phyloP scores from a whole-genome alignment of 139 green algal genomes.

The Protoeuglena noctilucae region DNA sequence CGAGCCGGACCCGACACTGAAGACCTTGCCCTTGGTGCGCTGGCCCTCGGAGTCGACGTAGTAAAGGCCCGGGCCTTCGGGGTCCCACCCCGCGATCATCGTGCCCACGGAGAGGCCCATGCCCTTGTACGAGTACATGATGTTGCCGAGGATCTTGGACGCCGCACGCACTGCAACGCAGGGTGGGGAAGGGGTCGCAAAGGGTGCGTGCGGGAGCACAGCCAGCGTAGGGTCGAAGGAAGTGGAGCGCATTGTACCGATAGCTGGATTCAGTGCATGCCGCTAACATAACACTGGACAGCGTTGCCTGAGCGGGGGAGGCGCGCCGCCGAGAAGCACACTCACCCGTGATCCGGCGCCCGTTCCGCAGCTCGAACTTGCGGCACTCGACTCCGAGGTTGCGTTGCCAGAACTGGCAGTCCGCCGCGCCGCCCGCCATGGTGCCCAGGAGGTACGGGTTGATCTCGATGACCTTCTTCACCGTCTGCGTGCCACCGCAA shows the following conservation, averaged over 20 bases:
- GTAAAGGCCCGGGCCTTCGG: slow-evolving; percentile 76
- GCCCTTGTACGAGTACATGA: slow-evolving; percentile 91
- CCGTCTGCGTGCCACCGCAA: no score
- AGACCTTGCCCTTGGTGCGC: slow-evolving; percentile 80
- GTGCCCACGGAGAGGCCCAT: slow-evolving; percentile 96
- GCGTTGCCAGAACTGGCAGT: slow-evolving; percentile 95
- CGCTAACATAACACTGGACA: no score
- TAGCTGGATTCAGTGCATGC: no score
- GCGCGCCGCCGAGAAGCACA: no score
- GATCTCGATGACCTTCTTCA: slow-evolving; percentile 99
- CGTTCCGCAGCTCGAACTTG: slow-evolving; percentile 89
- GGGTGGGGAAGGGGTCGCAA: no score
- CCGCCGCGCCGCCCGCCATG: slow-evolving; percentile 94
- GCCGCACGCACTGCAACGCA: slow-evolving; percentile 84
- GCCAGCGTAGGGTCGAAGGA: no score
- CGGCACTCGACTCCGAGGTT: slow-evolving; percentile 87
- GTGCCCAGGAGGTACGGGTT: slow-evolving; percentile 95
- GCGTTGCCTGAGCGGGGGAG: no score
- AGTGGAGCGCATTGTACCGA: no score
- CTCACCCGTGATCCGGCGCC: slow-evolving; percentile 86
- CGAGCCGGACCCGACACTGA: slow-evolving; percentile 86
- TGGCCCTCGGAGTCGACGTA: slow-evolving; percentile 96
- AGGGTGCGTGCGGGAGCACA: no score
- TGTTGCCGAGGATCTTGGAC: slow-evolving; percentile 96
- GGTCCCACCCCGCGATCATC: slow-evolving; percentile 89